Evolutionary conservation across 2,329 filamentous ascomycete genomes (phyloP), one percentile per base, ranked within the genome.

Genomic region (Diaporthe ilicicola): DNA sequence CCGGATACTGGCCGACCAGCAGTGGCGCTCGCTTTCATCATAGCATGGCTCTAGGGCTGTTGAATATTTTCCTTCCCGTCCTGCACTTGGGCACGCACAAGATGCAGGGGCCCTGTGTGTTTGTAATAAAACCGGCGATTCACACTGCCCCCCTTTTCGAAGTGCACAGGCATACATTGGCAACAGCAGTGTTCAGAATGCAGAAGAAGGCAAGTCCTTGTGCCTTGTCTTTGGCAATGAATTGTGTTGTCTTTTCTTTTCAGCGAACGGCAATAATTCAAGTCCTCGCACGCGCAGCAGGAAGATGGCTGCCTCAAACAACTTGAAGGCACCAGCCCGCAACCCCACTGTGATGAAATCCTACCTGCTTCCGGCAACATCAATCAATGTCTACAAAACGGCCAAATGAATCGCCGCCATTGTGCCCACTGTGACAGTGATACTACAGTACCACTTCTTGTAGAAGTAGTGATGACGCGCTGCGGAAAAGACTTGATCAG

Each of bases 101-200:
- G 15, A 48, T 64, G 50, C 59, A 50, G 59, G 59, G 29, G 59
- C 44, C n/a, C 59, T 37, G 29, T 64, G 59, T 37, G 29, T 50
- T 24, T 64, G 44, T 34, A 24, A 27, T n/a, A 64, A 50, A 37
- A 37, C 10, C 12, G 13, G 15, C 13, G 42, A 17, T 24, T 64
- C 17, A 42, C 59, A 50, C 59, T 64, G 59, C 44, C 59, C 59
- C 59, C 44, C 34, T 48, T 56, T 24, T 37, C n/a, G 13, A 50
- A 29, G 27, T 12, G 15, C 59, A 64, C 59, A 24, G 44, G n/a
- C 27, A 50, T 13, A 12, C 15, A 19, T 24, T 6, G 19, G 9
- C 15, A 8, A 24, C 59, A 37, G 27, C 27, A 22, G 3, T 27
- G n/a, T 2, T 4, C 15, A 15, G n/a, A 48, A 9, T 22, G 1